Conservation (phyloP, 768 basidiomycete species). For the Rhodocollybia butyracea region DNA sequence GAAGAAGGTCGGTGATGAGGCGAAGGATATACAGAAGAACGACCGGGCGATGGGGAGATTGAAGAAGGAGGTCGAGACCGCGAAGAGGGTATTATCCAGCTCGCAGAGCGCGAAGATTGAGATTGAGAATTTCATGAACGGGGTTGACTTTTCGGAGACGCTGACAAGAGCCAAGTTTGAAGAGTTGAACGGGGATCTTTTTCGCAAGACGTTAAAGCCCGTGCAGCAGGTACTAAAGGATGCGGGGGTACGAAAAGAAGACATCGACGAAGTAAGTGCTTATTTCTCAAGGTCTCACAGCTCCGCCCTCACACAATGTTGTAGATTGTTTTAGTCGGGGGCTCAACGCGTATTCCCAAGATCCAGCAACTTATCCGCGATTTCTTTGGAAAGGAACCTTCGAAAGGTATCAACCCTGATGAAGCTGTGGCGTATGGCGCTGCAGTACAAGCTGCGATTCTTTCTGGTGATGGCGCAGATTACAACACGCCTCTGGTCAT, state of each 20-base stretch:
- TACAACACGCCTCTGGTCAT: constrained; percentile 80
- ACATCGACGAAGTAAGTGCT: constrained; percentile 58
- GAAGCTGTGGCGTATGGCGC: constrained; percentile 99
- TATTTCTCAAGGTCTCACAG: not conserved
- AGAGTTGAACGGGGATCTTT: constrained; percentile 80
- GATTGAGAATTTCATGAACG: constrained; percentile 66
- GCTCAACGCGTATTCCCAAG: constrained; percentile 99
- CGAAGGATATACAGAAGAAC: constrained; percentile 55
- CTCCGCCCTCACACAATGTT: not conserved
- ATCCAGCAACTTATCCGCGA: constrained; percentile 97
- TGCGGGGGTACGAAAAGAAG: constrained; percentile 73
- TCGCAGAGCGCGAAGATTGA: constrained; percentile 52
- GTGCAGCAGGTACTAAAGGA: constrained; percentile 84
- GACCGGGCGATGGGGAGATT: constrained; percentile 66
- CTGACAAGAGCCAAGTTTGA: constrained; percentile 84
- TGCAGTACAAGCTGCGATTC: constrained; percentile 96
- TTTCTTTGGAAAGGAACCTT: constrained; percentile 96
- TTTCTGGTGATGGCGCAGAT: constrained; percentile 85
- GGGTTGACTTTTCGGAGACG: constrained; percentile 77
- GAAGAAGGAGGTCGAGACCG: constrained; percentile 69
- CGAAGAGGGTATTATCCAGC: constrained; percentile 64
- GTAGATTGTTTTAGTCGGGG: constrained; percentile 57
- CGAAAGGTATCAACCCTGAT: constrained; percentile 98
- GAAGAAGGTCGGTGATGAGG: constrained; percentile 54
- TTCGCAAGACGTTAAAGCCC: constrained; percentile 82